These are phyloP conservation scores for Deakozyma indianensis DNA, from an alignment of 805 yeast genomes.

Conservation along the genomic window DNA sequence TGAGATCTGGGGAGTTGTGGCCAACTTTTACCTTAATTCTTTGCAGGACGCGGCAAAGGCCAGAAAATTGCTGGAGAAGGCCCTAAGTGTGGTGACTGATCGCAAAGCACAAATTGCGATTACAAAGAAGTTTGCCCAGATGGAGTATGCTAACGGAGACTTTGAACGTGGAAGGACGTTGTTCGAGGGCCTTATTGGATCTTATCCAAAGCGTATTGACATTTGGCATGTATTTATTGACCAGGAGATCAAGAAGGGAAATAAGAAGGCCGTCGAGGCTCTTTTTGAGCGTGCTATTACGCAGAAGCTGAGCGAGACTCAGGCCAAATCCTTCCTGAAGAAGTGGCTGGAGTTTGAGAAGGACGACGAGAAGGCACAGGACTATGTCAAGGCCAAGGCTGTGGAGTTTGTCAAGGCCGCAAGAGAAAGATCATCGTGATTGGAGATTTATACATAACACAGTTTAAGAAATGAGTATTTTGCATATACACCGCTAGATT, in stretches of 20 bases:
- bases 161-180: slow-evolving; percentile 89
- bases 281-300: slow-evolving; percentile 68
- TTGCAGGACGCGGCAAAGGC: slow-evolving; percentile 29
- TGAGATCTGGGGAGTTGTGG: slow-evolving; percentile 71
- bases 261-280: slow-evolving; percentile 48
- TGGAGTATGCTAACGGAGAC: slow-evolving; percentile 72
- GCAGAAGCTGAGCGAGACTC: slow-evolving; percentile 61
- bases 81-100: slow-evolving; percentile 58
- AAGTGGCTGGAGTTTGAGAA: slow-evolving; percentile 81
- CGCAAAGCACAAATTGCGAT: slow-evolving; percentile 45
- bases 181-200: slow-evolving; percentile 81
- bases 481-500: too few relatives aligned
- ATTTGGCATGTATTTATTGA: slow-evolving; percentile 93
- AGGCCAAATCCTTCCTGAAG: slow-evolving; percentile 86
- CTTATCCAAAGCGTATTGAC: slow-evolving; percentile 84
- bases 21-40: slow-evolving; percentile 55
- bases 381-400: slow-evolving; percentile 84
- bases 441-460: too few relatives aligned
- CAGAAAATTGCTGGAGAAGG: slow-evolving; percentile 58
- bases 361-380: slow-evolving; percentile 55
- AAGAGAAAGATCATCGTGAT: too few relatives aligned
- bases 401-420: slow-evolving; percentile 46
- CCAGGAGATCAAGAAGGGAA: slow-evolving; percentile 70
- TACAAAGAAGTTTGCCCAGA: slow-evolving; percentile 76
- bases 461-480: too few relatives aligned